Evolutionary conservation across 1,139 yeast genomes (phyloP), one percentile per base, ranked within the genome.

Genomic region (Yamadazyma epiphylla): DNA sequence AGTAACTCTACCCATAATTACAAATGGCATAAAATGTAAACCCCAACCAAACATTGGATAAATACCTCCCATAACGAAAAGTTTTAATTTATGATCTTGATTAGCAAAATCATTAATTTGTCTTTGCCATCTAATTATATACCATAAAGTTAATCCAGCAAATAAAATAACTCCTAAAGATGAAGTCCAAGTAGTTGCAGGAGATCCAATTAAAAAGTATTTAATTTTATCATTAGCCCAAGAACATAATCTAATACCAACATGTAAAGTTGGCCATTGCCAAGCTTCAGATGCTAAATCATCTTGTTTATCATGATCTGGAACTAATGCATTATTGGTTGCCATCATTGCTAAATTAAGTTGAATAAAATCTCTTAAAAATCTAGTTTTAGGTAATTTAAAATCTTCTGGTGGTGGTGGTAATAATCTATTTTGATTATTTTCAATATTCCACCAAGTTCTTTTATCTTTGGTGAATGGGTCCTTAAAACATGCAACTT

Each of bases 311-410:
- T 94, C 98, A 12, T 72, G 59, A 51, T 91, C 98, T 21, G 98
- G 97, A 35, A 91, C 79, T 52, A 91, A 74, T 3, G 96, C 97
- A 51, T 94, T 94, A 66, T 94, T 94, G 26, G 97, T 86, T 15
- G 96, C 96, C 96, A 89, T 88, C 96, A 91, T 94, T 14, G 97
- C 98, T 53, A 88, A 77, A 58, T 91, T 91, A 49, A 94, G 69
- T 61, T 88, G 96, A 43, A 94, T 67, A 46, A 94, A 94, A 64
- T 91, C 97, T 46, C 86, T 80, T 49, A 87, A 53, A 62, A 94
- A 94, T 50, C 74, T 76, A 19, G 96, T 82, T 54, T 72, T 82
- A 47, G 97, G 96, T 49, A 84, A 70, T 50, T 70, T 71, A 62
- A 89, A 86, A 52, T 76, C 80, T 31, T 60, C 78, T 12, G 84